Percentiles rank a stretch among this genome's conserved stretches.
phyloP scores from a whole-genome alignment of 257 asterid genomes.

The Echium plantagineum region DNA sequence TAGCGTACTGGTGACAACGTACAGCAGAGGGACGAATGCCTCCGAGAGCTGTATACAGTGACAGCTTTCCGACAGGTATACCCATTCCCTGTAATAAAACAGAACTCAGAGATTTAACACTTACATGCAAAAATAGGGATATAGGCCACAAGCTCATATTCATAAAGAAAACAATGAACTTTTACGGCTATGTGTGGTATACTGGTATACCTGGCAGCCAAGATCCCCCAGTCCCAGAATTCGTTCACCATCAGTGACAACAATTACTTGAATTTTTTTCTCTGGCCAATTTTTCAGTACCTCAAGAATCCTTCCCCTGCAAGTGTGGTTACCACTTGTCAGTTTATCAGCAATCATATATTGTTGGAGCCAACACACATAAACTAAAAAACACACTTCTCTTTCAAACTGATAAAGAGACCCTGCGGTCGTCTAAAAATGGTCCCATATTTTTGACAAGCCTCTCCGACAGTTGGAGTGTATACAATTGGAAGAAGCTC shows the following conservation, averaged over 20 bases:
- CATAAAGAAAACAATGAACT: neutral
- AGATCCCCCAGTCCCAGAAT: constrained; percentile 99
- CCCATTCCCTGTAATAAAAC: constrained; percentile 81
- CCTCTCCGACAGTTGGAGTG: constrained; percentile 99
- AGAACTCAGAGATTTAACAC: constrained; percentile 13
- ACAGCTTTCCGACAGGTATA: constrained; percentile 87
- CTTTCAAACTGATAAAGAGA: constrained; percentile 91
- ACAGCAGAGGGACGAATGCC: constrained; percentile 88
- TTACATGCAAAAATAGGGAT: neutral
- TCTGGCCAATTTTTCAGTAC: constrained; percentile 96
- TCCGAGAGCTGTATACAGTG: constrained; percentile 87
- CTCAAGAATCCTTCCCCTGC: constrained; percentile 91
- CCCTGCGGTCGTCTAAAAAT: constrained; percentile 98
- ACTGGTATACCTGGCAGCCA: constrained; percentile 73
- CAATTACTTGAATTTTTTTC: constrained; percentile 91
- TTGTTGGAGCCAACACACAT: constrained; percentile 3
- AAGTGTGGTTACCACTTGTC: constrained; percentile 13
- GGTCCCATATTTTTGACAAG: constrained; percentile 96
- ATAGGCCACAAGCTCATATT: neutral
- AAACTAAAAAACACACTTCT: constrained; percentile 40
- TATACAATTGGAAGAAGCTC: constrained; percentile 95
- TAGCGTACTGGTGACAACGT: constrained; percentile 7
- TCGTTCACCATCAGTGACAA: constrained; percentile 94
- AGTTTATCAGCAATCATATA: constrained; percentile 10
- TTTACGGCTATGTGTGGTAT: neutral